These are phyloP conservation scores for Metarhizium brunneum DNA, from an alignment of 2,329 filamentous ascomycete genomes.

Conservation along the genomic window DNA sequence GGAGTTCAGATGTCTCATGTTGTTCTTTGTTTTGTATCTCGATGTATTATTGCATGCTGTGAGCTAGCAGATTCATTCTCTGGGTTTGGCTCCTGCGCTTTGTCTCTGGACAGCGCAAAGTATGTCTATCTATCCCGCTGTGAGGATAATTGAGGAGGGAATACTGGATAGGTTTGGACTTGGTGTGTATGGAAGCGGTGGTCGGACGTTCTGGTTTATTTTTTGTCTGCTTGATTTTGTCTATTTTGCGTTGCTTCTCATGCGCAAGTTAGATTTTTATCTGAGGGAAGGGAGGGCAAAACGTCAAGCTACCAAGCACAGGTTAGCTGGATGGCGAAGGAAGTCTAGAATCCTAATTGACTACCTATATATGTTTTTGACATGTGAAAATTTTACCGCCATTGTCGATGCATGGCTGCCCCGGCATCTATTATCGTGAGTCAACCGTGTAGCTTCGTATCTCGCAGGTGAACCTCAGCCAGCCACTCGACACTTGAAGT, in stretches of 20 bases:
- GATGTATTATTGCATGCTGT: not conserved
- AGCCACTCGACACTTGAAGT: not conserved
- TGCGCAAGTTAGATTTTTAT: not conserved
- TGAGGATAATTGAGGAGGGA: not conserved
- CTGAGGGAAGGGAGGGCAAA: not conserved
- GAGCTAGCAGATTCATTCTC: not conserved
- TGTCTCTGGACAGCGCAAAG: not conserved
- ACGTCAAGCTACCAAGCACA: not conserved
- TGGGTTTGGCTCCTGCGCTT: not conserved
- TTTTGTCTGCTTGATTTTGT: not conserved
- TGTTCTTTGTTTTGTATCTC: not conserved
- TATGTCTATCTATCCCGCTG: not conserved
- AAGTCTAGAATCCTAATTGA: not conserved
- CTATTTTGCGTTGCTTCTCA: not conserved
- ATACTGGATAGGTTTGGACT: not conserved
- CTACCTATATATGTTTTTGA: not conserved
- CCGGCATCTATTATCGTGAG: not conserved
- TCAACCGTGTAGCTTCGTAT: too few species aligned
- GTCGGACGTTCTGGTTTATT: not conserved
- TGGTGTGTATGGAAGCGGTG: not conserved
- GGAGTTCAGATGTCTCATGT: not conserved
- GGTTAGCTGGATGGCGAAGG: not conserved
- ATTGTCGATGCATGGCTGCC: not conserved
- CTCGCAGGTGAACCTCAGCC: not conserved
- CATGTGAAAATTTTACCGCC: not conserved